Evolutionary conservation across 495 filamentous ascomycete genomes (phyloP), one percentile per base, ranked within the genome.

Genomic region (Amorphotheca resinae): DNA sequence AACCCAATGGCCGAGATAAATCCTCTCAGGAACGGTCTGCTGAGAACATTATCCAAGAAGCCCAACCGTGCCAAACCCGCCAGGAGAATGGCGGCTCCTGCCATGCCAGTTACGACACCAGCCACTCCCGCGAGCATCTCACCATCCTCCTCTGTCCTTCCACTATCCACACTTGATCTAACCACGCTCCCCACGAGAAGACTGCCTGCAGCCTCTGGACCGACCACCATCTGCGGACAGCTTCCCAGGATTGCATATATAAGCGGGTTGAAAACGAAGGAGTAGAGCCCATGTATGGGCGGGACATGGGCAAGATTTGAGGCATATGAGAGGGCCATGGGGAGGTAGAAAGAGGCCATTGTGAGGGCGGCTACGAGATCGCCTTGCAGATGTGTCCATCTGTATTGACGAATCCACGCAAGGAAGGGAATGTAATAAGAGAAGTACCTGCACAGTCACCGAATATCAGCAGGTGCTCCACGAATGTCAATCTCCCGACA

Each of bases 1-100:
- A 93, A 82, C 25, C 91, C 91, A 58, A 99, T 86, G 23, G 93
- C 89, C 37, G 81, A 88, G 61, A 99, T 95, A 61, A 99, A 99
- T 1, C 91, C 91, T 41, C 91, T 68, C 22, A 96, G 63, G 49
- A 99, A 94, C 0, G 91, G 93, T 21, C 88, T 69, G 49, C 86
- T 93, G 42, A 99, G 69, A 32, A 99, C 88, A 56, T 82, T 93
- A 56, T 99, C 91, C 46, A 99, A 57, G 50, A 96, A 99, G 0
- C 91, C 91, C n/a, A 99, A 64, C 7, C 91, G 72, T 22, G 78
- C 78, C 3, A 93, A 48, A 0, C 91, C 91, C 21, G 89, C 87
- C 33, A 82, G 61, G 16, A 96, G 70, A 33, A 96, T 88, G 56
- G 89, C 82, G 11, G 76, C 77, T 21, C 91, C 93, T 0, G 87